These are phyloP conservation scores for Vaccinium myrtillus DNA, from an alignment of 148 eudicot genomes.

Conservation along the genomic window DNA sequence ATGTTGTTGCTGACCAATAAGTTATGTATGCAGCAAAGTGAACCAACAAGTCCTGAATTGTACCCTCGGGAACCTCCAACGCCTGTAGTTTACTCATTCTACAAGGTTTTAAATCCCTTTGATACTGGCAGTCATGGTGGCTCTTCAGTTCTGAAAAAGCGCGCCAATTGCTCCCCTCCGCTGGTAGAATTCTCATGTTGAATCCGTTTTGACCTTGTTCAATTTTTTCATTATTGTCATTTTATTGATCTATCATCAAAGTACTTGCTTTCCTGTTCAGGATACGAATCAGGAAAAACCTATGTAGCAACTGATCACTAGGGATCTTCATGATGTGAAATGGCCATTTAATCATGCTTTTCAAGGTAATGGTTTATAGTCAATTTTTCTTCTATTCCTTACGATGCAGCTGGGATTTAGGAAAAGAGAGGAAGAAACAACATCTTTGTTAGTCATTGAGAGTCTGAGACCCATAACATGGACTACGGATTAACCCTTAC, in stretches of 20 bases:
- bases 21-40: too few species aligned
- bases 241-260: not conserved
- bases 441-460: not conserved
- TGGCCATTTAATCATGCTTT: constrained; percentile 97
- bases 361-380: constrained; percentile 36
- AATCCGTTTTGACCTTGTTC: not conserved
- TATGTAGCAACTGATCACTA: constrained; percentile 76
- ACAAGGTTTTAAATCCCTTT: constrained; percentile 73
- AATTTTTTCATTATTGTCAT: not conserved
- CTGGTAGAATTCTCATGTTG: constrained; percentile 46
- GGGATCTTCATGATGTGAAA: constrained; percentile 79
- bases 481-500: not conserved
- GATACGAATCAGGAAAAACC: constrained; percentile 68
- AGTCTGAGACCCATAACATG: not conserved
- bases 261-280: constrained; percentile 33
- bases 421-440: not conserved
- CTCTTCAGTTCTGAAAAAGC: constrained; percentile 92
- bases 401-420: not conserved
- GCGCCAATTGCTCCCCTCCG: constrained; percentile 90
- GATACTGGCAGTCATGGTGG: constrained; percentile 99
- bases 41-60: too few species aligned
- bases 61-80: too few species aligned
- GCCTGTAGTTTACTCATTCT: too few species aligned
- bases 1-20: too few species aligned
- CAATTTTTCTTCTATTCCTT: not conserved